Evolutionary conservation across 768 basidiomycete species (phyloP).

Genomic region (Boletus subcaerulescens): DNA sequence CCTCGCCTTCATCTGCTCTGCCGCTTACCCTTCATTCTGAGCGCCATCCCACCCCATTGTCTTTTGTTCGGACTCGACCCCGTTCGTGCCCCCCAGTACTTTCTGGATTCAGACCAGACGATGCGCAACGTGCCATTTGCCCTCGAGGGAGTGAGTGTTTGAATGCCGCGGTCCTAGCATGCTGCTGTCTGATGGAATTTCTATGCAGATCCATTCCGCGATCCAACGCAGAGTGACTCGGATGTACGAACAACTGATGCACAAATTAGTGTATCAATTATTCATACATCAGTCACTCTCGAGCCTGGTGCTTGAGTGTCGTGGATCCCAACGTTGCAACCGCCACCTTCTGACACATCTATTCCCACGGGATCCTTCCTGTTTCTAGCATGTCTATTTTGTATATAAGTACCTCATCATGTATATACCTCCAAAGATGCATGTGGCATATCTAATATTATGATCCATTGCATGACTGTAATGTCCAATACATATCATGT

Average conservation of each 20-base stretch:
- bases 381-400: background rate
- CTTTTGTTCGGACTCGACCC: no score
- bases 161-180: no score
- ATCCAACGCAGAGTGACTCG: background rate
- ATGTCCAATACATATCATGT: no score
- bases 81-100: no score
- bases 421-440: no score
- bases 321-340: background rate
- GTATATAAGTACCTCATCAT: no score
- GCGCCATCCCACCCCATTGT: background rate
- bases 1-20: no score
- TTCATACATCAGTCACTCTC: slow-evolving; percentile 11
- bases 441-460: no score
- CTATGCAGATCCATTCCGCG: background rate
- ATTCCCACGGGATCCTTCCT: background rate
- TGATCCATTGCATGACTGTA: no score
- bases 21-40: background rate
- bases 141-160: background rate
- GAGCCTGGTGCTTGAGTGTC: background rate
- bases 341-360: background rate
- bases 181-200: background rate
- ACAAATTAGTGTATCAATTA: rapidly evolving
- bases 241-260: slow-evolving; percentile 13
- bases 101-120: no score
- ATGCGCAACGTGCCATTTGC: background rate